Evolutionary conservation across 1,284 basidiomycete species (phyloP).

Genomic region (Leccinum cinnamomeum): DNA sequence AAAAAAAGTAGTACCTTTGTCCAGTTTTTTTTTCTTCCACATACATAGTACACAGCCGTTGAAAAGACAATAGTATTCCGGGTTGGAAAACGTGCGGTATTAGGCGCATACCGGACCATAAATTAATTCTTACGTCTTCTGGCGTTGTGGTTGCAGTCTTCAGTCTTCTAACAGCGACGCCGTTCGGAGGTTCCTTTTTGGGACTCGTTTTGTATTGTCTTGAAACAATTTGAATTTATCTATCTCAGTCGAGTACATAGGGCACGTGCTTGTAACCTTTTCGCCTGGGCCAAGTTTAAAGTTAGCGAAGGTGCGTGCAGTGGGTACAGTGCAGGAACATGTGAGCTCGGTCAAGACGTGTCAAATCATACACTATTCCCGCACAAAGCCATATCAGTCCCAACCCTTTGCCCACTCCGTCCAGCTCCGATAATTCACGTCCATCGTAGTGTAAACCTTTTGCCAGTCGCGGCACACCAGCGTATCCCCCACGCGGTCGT

Average conservation of each 20-base stretch:
- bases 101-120: background rate
- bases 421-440: constrained; percentile 16
- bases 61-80: background rate
- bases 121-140: background rate
- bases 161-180: no score
- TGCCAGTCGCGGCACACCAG: constrained; percentile 35
- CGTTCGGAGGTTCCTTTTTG: no score
- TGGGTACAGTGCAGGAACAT: background rate
- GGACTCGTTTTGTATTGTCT: no score
- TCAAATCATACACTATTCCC: background rate
- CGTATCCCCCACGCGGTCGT: constrained; percentile 23
- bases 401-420: constrained; percentile 10
- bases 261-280: background rate
- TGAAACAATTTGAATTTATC: no score
- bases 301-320: background rate
- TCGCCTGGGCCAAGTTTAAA: no score
- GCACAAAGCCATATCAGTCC: constrained; percentile 2
- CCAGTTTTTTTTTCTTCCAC: background rate
- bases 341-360: background rate
- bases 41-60: background rate
- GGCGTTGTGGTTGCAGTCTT: no score
- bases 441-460: constrained; percentile 19
- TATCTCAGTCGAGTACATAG: no score
- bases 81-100: background rate
- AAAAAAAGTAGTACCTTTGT: background rate